Conservation (phyloP, 1,139 yeast species). For the Tardiomyces blankii region DNA sequence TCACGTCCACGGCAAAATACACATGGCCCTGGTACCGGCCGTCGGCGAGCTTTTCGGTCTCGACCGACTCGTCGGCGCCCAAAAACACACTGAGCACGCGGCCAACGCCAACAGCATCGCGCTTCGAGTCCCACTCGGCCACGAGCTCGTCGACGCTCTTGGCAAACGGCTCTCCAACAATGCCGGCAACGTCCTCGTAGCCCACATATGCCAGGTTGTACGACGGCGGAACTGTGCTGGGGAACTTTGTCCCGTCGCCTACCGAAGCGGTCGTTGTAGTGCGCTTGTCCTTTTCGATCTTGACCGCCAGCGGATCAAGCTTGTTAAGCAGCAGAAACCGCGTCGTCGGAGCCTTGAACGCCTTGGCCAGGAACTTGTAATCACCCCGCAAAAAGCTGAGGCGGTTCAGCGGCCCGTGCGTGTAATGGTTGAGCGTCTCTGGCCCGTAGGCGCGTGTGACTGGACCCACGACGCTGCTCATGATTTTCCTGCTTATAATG, state of each 20-base stretch:
- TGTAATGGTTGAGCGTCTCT: conserved; percentile 26
- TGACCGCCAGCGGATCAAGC: conserved; percentile 20
- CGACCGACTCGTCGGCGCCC: conserved; percentile 50
- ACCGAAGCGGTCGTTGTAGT: conserved; percentile 1
- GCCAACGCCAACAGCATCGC: conserved; percentile 28
- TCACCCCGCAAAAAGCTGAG: conserved; percentile 72
- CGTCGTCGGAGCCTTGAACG: conserved; percentile 42
- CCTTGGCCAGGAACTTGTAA: conserved; percentile 41
- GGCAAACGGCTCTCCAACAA: conserved; percentile 26
- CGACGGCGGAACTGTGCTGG: conserved; percentile 2
- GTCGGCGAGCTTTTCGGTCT: conserved; percentile 24
- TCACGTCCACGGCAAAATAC: conserved; percentile 63
- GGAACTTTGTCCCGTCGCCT: conserved; percentile 5
- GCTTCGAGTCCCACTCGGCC: conserved; percentile 21
- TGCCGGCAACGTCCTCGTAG: conserved; percentile 15
- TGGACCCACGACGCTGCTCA: conserved; percentile 1
- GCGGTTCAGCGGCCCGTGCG: conserved; percentile 58
- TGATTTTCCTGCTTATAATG: too few species aligned
- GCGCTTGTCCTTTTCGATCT: background rate
- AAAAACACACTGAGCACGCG: conserved; percentile 43
- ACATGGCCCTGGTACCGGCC: conserved; percentile 55
- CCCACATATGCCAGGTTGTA: conserved; percentile 10
- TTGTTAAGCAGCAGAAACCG: conserved; percentile 44
- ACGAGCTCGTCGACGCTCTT: conserved; percentile 17
- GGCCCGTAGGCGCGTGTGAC: conserved; percentile 10